A percentile compares a stretch with the other conserved stretches of the same genome.
Evolutionary conservation across 2,329 filamentous ascomycete species (phyloP).

Genomic region (Cladosporium cucumerinum): DNA sequence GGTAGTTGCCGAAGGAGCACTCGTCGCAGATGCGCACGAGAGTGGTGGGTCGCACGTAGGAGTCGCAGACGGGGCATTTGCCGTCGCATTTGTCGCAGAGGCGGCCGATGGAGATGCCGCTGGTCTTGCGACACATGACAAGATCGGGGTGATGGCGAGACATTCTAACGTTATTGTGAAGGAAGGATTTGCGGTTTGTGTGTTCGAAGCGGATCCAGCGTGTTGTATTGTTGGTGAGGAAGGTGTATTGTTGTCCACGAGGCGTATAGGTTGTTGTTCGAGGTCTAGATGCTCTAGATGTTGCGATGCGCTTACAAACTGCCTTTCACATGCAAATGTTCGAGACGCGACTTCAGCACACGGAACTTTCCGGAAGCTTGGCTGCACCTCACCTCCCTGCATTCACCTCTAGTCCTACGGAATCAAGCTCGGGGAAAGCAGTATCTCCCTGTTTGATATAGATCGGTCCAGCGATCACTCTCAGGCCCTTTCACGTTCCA

Average conservation of each 20-base stretch:
- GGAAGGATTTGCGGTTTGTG: neutral
- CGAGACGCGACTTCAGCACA: neutral
- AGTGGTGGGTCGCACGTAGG: slow-evolving; percentile 95
- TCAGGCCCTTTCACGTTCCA: neutral
- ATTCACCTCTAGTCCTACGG: neutral
- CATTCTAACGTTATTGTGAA: slow-evolving; percentile 52
- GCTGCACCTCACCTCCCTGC: slow-evolving; percentile 3
- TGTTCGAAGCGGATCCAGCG: neutral
- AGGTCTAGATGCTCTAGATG: slow-evolving; percentile 7
- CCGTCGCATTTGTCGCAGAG: slow-evolving; percentile 99
- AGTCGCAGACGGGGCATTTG: slow-evolving; percentile 98
- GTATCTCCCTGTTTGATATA: neutral
- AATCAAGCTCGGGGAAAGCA: neutral
- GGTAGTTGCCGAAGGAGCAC: slow-evolving; percentile 99
- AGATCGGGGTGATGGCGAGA: slow-evolving; percentile 96
- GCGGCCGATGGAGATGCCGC: slow-evolving; percentile 95
- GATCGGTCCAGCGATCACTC: neutral
- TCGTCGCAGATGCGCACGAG: slow-evolving; percentile 98
- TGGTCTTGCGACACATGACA: slow-evolving; percentile 99
- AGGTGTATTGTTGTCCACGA: neutral
- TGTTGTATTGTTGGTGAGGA: neutral
- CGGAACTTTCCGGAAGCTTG: slow-evolving; percentile 10
- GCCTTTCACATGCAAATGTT: slow-evolving; percentile 8
- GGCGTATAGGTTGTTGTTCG: neutral
- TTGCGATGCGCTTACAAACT: slow-evolving; percentile 10